Evolutionary conservation across 441 rosid species (phyloP), one percentile per base, ranked within the genome.

Genomic region (Mallotus japonicus): DNA sequence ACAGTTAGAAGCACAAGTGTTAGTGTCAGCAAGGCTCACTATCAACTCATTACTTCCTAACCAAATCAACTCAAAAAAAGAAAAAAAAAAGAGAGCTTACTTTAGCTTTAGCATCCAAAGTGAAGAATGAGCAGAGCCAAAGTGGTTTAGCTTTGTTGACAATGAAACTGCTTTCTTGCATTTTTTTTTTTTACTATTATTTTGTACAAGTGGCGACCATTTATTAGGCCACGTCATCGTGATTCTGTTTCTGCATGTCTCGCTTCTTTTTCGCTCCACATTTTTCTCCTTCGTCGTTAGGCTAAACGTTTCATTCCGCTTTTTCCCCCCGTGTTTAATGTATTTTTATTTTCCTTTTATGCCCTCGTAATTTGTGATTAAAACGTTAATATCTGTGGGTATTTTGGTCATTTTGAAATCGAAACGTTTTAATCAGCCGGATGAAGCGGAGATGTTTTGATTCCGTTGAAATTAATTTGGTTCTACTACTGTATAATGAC

Each of bases 61-160:
- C 32, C 32, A 28, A 28, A 28, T 28, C 32, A 3, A 56, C 22
- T 32, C 46, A 42, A 42, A 42, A 42, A 42, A 5, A 42, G 0
- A 6, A 0, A 42, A 8, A 42, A 42, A 8, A 42, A 42, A 42
- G 24, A 15, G 37, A 46, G 70, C 53, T 19, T 28, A 32, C 12
- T 9, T 15, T 47, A n/a, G 5, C 19, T 8, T 32, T 47, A 67
- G 71, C 50, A 69, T 8, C 10, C 0, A 24, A 46, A 34, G 19
- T n/a, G 19, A 8, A 14, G 44, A 15, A 54, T 5, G 32, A 24
- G n/a, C 3, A 34, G 4, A 62, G 8, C 62, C 77, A 82, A 82
- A 74, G 79, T 50, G 67, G 73, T 65, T 56, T 66, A 47, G 72
- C 84, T 84, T 80, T 62, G 32, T 82, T 70, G 59, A 76, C 76